These are phyloP conservation scores for Fraxinus platypoda DNA, from an alignment of 305 asterid species.

Conservation along the genomic window DNA sequence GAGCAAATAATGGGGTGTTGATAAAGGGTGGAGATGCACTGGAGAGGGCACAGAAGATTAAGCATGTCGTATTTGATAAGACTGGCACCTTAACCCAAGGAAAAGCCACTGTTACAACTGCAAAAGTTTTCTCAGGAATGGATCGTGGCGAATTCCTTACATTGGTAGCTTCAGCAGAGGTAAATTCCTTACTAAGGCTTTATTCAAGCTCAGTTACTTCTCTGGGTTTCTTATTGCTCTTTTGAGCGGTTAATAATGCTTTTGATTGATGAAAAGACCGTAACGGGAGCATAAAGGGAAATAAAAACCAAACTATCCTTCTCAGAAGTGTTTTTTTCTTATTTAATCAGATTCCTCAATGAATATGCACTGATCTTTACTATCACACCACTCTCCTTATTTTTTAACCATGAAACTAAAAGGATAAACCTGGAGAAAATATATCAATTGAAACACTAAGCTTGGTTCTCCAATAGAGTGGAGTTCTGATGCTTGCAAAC, in stretches of 20 bases:
- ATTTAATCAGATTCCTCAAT: not conserved
- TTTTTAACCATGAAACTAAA: not conserved
- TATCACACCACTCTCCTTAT: not conserved
- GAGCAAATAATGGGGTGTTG: conserved; percentile 96
- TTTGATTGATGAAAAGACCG: not conserved
- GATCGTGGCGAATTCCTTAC: conserved; percentile 92
- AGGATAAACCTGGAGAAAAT: not conserved
- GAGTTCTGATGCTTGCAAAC: not conserved
- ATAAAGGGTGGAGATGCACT: conserved; percentile 98
- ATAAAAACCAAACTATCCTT: not conserved
- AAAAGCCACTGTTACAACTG: conserved; percentile 81
- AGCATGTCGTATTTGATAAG: conserved; percentile 85
- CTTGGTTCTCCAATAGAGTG: not conserved
- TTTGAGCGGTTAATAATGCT: not conserved
- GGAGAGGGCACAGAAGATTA: conserved; percentile 91
- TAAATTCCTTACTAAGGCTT: conserved; percentile 25
- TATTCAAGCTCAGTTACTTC: conserved; percentile 10
- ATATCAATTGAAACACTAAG: not conserved
- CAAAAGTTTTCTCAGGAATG: conserved; percentile 80
- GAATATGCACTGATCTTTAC: not conserved
- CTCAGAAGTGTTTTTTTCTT: not conserved
- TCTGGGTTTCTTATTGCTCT: conserved; percentile 2
- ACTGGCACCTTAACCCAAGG: conserved; percentile 99
- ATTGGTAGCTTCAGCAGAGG: conserved; percentile 99
- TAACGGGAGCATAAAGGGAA: not conserved